phyloP scores from a whole-genome alignment of 495 filamentous ascomycete genomes.

The Neurospora africana region DNA sequence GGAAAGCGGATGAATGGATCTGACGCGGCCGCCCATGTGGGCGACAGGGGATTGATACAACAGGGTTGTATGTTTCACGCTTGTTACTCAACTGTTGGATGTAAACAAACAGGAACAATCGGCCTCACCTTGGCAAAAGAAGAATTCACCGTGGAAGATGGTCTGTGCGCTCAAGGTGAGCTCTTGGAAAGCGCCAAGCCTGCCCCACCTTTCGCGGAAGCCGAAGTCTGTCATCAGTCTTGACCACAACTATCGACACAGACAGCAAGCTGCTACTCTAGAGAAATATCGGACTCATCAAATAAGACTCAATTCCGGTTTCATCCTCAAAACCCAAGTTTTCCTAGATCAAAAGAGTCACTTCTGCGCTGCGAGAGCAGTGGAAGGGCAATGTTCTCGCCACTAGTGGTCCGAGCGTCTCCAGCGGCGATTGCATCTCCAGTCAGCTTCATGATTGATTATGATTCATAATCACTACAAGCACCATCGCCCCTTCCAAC shows the following conservation, averaged over 20 bases:
- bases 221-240: background rate
- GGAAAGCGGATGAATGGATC: background rate
- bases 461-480: background rate
- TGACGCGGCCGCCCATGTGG: background rate
- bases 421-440: background rate
- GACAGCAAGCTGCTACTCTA: background rate
- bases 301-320: too few species aligned
- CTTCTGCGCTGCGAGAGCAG: background rate
- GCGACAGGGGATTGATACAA: background rate
- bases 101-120: background rate
- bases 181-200: background rate
- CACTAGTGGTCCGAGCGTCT: background rate
- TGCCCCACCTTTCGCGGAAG: background rate
- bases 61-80: accelerated
- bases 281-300: background rate
- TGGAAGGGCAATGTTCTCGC: background rate
- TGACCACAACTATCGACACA: background rate
- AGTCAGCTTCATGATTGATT: background rate
- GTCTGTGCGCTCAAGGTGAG: background rate
- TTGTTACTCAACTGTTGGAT: background rate
- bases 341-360: background rate
- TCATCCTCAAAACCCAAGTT: too few species aligned
- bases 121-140: background rate
- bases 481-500: background rate
- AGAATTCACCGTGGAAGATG: background rate